Percentiles rank a stretch among this genome's conserved stretches.
phyloP scores from a whole-genome alignment of 1,284 basidiomycete species.

The Phellopilus nigrolimitatus region DNA sequence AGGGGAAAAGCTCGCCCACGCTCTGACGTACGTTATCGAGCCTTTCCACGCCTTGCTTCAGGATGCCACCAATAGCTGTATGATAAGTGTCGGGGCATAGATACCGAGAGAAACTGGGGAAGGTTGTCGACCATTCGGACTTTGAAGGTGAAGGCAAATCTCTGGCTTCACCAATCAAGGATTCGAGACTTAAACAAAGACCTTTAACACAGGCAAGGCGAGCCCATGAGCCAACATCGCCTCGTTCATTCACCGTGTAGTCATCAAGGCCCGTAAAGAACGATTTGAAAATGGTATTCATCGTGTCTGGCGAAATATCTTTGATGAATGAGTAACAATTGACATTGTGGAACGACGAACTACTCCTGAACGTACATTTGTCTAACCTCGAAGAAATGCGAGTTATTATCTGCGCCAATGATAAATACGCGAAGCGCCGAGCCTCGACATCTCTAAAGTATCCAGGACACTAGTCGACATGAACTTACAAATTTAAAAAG shows the following conservation, averaged over 20 bases:
- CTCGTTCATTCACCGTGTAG: slow-evolving; percentile 91
- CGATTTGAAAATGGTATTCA: slow-evolving; percentile 45
- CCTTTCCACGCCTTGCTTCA: slow-evolving; percentile 89
- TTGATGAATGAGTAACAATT: not conserved
- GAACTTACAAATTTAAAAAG: slow-evolving; percentile 24
- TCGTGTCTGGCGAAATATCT: slow-evolving; percentile 46
- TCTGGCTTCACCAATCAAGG: slow-evolving; percentile 27
- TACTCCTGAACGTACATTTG: slow-evolving; percentile 38
- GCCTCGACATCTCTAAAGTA: slow-evolving; percentile 56
- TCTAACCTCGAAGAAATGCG: slow-evolving; percentile 42
- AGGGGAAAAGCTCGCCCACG: slow-evolving; percentile 61
- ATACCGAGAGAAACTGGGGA: slow-evolving; percentile 45
- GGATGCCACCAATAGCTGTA: slow-evolving; percentile 56
- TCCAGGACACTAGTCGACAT: slow-evolving; percentile 38
- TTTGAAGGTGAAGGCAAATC: slow-evolving; percentile 45
- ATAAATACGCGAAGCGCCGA: slow-evolving; percentile 64
- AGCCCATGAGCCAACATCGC: slow-evolving; percentile 97
- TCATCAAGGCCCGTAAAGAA: slow-evolving; percentile 73
- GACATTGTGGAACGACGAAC: no score
- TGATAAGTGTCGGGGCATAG: slow-evolving; percentile 58
- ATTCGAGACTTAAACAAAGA: slow-evolving; percentile 31
- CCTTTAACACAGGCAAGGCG: slow-evolving; percentile 73
- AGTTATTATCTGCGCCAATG: slow-evolving; percentile 55
- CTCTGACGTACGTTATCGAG: slow-evolving; percentile 86
- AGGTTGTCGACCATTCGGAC: slow-evolving; percentile 29